Base-by-base conservation (phyloP, 805 yeast genomes). In the Myxozyma neotropica region DNA sequence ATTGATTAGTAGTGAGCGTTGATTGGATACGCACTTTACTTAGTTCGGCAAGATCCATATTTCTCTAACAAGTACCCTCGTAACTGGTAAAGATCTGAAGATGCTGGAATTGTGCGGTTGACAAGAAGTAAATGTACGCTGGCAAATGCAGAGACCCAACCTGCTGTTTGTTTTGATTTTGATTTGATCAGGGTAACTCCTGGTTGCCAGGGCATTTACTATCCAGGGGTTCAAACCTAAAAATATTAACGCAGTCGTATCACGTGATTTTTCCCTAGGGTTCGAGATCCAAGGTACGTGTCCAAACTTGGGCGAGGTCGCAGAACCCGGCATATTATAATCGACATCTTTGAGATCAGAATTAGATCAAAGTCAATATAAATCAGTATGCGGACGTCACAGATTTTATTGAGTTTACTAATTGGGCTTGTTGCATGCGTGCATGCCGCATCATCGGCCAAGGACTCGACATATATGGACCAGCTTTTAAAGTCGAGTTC, bases 401-500 rank as follows among this genome's bases (percentile, higher is more conserved):
- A 45, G 36, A 7, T 38, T 35, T 35, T 38, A 43, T n/a, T 39
- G 26, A 33, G 42, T 3, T 15, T 33, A 24, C 27, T 29, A 19
- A 38, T 38, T 38, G 43, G 43, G 24, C 29, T 48, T 21, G 26
- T 33, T 35, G 42, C 52, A 13, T 26, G 27, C 52, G 51, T 27
- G 15, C 42, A 13, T 31, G 51, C 24, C 7, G 44, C 35, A 5
- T 49, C 53, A 8, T 39, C 47, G 33, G 50, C n/a, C 7, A 26
- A 39, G 36, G 58, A 60, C 38, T 51, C 58, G 49, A 21, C 13
- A 19, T 55, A 47, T 27, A 45, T 64, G 52, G 49, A 40, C 23
- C 31, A 36, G 46, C 55, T 58, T 50, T 40, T 58, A 21, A 46
- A 46, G 61, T 23, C 48, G 29, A 54, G 53, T 40, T 54, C 53